These are phyloP conservation scores for Entoloma clypeatum DNA, from an alignment of 1,284 basidiomycete genomes.

Conservation along the genomic window DNA sequence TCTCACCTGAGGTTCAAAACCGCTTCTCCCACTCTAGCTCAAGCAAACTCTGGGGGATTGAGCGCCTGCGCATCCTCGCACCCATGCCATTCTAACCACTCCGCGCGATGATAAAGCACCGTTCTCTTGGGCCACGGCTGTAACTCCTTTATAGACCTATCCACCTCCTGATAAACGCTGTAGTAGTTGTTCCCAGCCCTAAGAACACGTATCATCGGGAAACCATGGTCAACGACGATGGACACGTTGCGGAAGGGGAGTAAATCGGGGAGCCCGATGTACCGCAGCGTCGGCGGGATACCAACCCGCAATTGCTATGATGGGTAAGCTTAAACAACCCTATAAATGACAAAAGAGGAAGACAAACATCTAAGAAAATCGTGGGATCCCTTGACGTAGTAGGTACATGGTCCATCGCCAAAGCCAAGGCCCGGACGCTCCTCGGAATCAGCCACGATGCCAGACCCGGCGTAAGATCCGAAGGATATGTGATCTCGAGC, in stretches of 20 bases:
- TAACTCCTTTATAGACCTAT: constrained; percentile 30
- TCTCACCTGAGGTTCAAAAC: too few relatives aligned
- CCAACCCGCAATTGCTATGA: constrained; percentile 57
- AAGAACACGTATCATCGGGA: constrained; percentile 55
- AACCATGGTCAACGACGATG: constrained; percentile 51
- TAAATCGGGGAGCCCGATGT: constrained; percentile 50
- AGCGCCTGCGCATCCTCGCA: constrained; percentile 44
- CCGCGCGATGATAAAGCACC: constrained; percentile 46
- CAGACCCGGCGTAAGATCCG: constrained; percentile 57
- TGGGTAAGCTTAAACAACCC: neutral
- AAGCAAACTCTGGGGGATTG: constrained; percentile 20
- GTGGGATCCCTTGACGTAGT: constrained; percentile 34
- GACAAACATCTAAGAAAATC: constrained; percentile 35
- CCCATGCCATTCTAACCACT: constrained; percentile 61
- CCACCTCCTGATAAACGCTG: constrained; percentile 36
- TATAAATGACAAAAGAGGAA: constrained; percentile 1
- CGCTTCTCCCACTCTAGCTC: too few relatives aligned
- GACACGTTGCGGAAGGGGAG: constrained; percentile 38
- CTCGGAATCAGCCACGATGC: constrained; percentile 68
- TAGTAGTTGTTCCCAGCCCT: constrained; percentile 53
- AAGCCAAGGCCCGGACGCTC: constrained; percentile 46
- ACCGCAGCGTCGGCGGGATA: constrained; percentile 50
- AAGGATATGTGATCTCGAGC: constrained; percentile 58
- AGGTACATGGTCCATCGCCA: constrained; percentile 45
- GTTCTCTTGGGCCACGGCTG: constrained; percentile 56